Conservation (phyloP, 148 eudicot species). For the Amaranthus cruentus region DNA sequence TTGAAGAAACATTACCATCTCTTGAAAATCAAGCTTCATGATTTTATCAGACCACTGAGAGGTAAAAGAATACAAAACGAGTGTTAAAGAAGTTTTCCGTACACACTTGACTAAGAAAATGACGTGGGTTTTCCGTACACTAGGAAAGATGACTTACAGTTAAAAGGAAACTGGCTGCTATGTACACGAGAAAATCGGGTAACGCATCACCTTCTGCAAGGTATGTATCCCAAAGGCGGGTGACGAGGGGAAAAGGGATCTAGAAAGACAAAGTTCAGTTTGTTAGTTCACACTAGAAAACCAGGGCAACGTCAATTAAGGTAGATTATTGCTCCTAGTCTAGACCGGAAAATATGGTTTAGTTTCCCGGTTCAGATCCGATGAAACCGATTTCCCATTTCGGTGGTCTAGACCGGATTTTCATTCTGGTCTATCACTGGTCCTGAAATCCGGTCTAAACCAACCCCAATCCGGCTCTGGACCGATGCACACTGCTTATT, state of each 20-base stretch:
- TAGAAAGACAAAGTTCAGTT: constrained; percentile 15
- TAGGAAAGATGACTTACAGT: constrained; percentile 48
- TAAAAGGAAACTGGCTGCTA: constrained; percentile 88
- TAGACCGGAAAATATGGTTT: no score
- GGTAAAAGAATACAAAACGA: background rate
- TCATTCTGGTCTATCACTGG: no score
- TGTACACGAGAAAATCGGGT: constrained; percentile 96
- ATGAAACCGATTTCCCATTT: no score
- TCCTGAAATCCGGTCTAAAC: no score
- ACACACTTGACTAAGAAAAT: background rate
- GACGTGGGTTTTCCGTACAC: no score
- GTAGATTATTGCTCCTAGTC: background rate
- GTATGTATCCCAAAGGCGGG: constrained; percentile 98
- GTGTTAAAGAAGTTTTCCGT: background rate
- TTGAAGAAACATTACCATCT: constrained; percentile 97
- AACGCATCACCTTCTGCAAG: constrained; percentile 99
- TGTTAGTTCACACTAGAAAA: constrained; percentile 14
- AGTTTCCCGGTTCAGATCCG: no score
- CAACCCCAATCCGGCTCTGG: no score
- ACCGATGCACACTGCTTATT: no score
- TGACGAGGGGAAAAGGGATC: constrained; percentile 93
- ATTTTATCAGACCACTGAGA: constrained; percentile 93
- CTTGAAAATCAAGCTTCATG: constrained; percentile 86
- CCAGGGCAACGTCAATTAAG: constrained; percentile 1
- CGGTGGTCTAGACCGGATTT: no score